Conservation (phyloP, 2,329 filamentous ascomycete species). For the Xylariaceae sp. region DNA sequence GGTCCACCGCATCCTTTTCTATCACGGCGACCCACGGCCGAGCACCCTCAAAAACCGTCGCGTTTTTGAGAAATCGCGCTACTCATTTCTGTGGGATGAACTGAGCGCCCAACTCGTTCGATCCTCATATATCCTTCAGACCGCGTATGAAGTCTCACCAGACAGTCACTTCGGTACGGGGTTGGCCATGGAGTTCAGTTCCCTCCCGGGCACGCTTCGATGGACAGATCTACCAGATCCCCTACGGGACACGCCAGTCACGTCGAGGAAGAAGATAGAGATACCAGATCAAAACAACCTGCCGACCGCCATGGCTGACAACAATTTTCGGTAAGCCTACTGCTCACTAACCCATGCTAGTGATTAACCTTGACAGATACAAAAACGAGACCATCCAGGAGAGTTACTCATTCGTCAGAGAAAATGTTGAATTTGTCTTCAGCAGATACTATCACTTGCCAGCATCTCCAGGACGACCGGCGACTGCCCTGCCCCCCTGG, state of each 20-base stretch:
- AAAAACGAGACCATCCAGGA: constrained; percentile 58
- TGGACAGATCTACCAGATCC: constrained; percentile 67
- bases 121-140: constrained; percentile 60
- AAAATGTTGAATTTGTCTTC: constrained; percentile 58
- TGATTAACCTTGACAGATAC: constrained; percentile 42
- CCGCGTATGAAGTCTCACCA: constrained; percentile 56
- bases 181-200: constrained; percentile 44
- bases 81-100: constrained; percentile 49
- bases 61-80: constrained; percentile 15
- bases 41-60: constrained; percentile 48
- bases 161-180: constrained; percentile 50
- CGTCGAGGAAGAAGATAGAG: constrained; percentile 59
- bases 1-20: constrained; percentile 56
- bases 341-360: background rate
- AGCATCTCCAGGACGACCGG: constrained; percentile 22
- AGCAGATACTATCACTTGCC: constrained; percentile 50
- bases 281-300: constrained; percentile 56
- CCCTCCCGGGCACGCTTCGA: constrained; percentile 50
- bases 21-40: constrained; percentile 50
- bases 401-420: constrained; percentile 54
- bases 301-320: constrained; percentile 52
- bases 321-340: constrained; percentile 53
- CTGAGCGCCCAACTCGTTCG: constrained; percentile 57
- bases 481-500: constrained; percentile 49
- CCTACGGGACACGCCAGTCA: constrained; percentile 49